phyloP scores from a whole-genome alignment of 768 basidiomycete species.

The Tremella yokohamensis region DNA sequence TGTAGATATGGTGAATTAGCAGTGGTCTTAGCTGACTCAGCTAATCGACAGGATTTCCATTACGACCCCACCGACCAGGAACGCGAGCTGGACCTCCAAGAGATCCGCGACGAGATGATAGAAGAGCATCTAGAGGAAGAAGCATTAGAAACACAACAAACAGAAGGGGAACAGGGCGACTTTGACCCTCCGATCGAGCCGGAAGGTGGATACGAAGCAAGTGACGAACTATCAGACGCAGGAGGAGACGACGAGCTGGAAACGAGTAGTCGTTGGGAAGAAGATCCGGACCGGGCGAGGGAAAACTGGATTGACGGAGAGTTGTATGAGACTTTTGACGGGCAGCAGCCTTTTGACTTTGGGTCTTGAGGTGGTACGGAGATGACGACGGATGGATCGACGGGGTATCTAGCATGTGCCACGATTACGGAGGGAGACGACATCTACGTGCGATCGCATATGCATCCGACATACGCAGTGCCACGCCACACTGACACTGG shows the following conservation, averaged over 20 bases:
- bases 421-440: too few relatives aligned
- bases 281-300: not conserved
- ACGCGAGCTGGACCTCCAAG: not conserved
- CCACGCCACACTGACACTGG: too few relatives aligned
- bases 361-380: too few relatives aligned
- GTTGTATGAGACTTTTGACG: too few relatives aligned
- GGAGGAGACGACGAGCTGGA: not conserved
- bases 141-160: not conserved
- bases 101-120: constrained; percentile 3
- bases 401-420: too few relatives aligned
- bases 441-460: too few relatives aligned
- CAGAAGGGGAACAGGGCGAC: not conserved
- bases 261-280: not conserved
- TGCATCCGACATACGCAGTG: too few relatives aligned
- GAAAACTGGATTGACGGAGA: too few relatives aligned
- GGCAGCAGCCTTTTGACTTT: too few relatives aligned
- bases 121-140: constrained; percentile 3
- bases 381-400: too few relatives aligned
- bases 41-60: constrained; percentile 13
- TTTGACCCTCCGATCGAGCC: constrained; percentile 1
- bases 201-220: constrained; percentile 4
- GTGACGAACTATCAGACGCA: not conserved
- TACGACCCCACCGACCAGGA: constrained; percentile 4
- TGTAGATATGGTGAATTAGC: constrained; percentile 35
- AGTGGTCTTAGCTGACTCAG: not conserved